A percentile compares a stretch with the other conserved stretches of the same genome.
Conservation (phyloP, 306 rosid species). For the Medicago ruthenica region DNA sequence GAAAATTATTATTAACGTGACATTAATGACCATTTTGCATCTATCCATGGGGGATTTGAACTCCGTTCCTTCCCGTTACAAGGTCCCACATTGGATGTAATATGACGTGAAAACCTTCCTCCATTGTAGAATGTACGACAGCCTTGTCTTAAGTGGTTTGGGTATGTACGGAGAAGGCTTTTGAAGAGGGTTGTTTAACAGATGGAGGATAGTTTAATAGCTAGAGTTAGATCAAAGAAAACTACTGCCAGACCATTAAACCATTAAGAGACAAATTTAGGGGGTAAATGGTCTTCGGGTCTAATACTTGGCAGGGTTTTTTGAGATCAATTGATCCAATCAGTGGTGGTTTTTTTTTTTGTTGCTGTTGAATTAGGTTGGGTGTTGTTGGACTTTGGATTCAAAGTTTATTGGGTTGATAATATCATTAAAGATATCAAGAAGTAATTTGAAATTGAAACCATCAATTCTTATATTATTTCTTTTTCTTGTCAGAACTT, state of each 20-base stretch:
- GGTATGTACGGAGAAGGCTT: background rate
- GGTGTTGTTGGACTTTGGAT: slow-evolving; percentile 1
- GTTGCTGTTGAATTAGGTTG: background rate
- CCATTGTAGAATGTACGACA: background rate
- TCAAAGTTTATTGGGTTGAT: slow-evolving; percentile 19
- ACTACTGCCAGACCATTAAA: background rate
- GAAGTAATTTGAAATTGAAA: slow-evolving; percentile 18
- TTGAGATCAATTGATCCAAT: slow-evolving; percentile 5
- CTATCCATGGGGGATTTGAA: background rate
- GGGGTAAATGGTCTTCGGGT: slow-evolving; percentile 4
- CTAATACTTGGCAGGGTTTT: background rate
- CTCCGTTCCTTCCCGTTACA: no score
- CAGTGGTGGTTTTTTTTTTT: background rate
- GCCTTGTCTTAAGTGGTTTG: slow-evolving; percentile 7
- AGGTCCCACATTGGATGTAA: background rate
- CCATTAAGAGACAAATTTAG: background rate
- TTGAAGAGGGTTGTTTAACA: background rate
- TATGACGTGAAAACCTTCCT: background rate
- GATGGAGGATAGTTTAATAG: background rate
- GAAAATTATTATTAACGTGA: background rate
- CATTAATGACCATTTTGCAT: background rate
- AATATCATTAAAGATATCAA: background rate
- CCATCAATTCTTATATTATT: background rate
- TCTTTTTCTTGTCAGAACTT: slow-evolving; percentile 57
- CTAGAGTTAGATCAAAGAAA: slow-evolving; percentile 10